These are phyloP conservation scores for Gracilaria gracilis DNA, from an alignment of 23 red algal genomes.

Conservation along the genomic window DNA sequence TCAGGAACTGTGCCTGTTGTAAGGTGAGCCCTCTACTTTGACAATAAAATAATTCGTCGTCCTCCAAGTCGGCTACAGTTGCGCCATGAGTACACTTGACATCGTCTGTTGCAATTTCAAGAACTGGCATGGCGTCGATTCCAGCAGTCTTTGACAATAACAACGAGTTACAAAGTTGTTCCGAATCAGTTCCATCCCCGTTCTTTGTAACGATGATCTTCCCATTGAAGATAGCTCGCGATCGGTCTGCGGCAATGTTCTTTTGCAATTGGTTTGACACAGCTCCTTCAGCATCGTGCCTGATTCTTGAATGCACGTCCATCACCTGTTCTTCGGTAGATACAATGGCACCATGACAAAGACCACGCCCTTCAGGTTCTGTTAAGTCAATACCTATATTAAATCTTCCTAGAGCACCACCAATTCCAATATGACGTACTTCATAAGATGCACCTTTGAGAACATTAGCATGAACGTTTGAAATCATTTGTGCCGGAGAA, in stretches of 20 bases:
- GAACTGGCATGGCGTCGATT: slow-evolving; percentile 88
- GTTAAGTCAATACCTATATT: slow-evolving; percentile 68
- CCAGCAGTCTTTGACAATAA: slow-evolving; percentile 77
- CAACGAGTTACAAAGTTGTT: slow-evolving; percentile 88
- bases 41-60: slow-evolving; percentile 92
- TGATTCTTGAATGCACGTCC: slow-evolving; percentile 87
- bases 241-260: slow-evolving; percentile 80
- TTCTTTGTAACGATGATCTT: slow-evolving; percentile 77
- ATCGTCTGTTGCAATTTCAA: slow-evolving; percentile 89
- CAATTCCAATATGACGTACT: slow-evolving; percentile 45
- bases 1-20: slow-evolving; percentile 69
- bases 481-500: slow-evolving; percentile 50
- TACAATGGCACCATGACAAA: slow-evolving; percentile 48
- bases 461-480: slow-evolving; percentile 53
- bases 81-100: slow-evolving; percentile 96
- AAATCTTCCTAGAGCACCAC: slow-evolving; percentile 57
- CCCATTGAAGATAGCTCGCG: slow-evolving; percentile 80
- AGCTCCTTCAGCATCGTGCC: slow-evolving; percentile 47
- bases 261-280: slow-evolving; percentile 90
- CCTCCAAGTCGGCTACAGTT: slow-evolving; percentile 79
- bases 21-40: slow-evolving; percentile 75
- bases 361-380: slow-evolving; percentile 32
- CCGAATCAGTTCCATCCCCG: slow-evolving; percentile 56
- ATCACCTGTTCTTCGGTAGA: slow-evolving; percentile 46
- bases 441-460: slow-evolving; percentile 46